These are phyloP conservation scores for Gynostemma pentaphyllum DNA, from an alignment of 306 rosid species.

Conservation along the genomic window DNA sequence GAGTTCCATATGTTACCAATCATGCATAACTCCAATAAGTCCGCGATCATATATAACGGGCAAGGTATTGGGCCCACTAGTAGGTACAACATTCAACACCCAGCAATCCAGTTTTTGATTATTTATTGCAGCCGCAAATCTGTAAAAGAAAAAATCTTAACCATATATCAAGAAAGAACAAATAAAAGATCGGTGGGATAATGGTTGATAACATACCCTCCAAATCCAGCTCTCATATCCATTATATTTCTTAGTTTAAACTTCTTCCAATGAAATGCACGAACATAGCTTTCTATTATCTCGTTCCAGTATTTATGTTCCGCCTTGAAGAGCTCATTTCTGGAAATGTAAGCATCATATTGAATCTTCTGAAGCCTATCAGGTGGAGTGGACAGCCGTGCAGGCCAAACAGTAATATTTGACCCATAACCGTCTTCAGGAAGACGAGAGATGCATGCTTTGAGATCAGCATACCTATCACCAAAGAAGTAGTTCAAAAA, in stretches of 20 bases:
- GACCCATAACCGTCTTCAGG: conserved; percentile 62
- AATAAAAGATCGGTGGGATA: too few species aligned
- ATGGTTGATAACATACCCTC: conserved; percentile 94
- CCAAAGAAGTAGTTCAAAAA: neutral
- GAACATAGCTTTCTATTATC: conserved; percentile 46
- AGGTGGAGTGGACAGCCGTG: conserved; percentile 71
- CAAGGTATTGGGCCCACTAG: conserved; percentile 87
- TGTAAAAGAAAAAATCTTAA: conserved; percentile 28
- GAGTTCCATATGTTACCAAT: too few species aligned
- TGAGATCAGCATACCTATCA: conserved; percentile 74
- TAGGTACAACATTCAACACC: conserved; percentile 96
- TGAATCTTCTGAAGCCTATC: conserved; percentile 82
- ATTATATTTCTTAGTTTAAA: conserved; percentile 64
- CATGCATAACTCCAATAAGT: conserved; percentile 85
- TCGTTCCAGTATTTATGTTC: conserved; percentile 77
- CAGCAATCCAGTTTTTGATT: conserved; percentile 49
- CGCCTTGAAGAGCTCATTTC: conserved; percentile 78
- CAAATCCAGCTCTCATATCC: conserved; percentile 99
- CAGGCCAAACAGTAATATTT: conserved; percentile 65
- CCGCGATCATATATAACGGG: conserved; percentile 94
- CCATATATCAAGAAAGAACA: too few species aligned
- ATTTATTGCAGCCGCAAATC: conserved; percentile 78
- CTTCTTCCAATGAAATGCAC: conserved; percentile 59
- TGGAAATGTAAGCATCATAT: conserved; percentile 61
- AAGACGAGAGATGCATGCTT: conserved; percentile 69